Percentiles rank a stretch among this genome's conserved stretches.
Conservation (phyloP, 345 rosid species). For the Lepidium africanum region DNA sequence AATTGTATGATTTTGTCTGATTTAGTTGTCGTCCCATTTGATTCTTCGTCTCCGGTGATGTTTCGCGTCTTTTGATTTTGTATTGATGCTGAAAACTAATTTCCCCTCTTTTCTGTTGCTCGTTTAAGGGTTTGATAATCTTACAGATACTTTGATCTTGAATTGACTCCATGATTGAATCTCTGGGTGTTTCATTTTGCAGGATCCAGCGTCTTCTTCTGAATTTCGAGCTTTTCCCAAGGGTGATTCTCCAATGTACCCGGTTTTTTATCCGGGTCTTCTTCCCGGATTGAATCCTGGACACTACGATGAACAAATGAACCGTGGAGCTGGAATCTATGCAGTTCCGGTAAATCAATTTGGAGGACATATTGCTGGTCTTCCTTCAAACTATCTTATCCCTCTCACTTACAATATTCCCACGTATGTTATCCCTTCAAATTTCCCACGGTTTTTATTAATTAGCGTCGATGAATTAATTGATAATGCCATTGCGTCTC, state of each 20-base stretch:
- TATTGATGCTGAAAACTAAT: background rate
- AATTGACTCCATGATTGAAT: conserved; percentile 3
- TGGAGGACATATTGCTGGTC: conserved; percentile 52
- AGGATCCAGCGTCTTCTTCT: conserved; percentile 42
- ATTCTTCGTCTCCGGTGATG: background rate
- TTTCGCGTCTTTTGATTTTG: background rate
- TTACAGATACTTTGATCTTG: background rate
- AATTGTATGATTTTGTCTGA: background rate
- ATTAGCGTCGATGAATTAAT: background rate
- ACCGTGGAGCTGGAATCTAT: conserved; percentile 77
- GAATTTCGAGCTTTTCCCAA: conserved; percentile 31
- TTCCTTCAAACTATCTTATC: conserved; percentile 66
- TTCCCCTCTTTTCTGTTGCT: background rate
- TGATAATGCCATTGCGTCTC: background rate
- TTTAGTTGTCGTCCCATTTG: background rate
- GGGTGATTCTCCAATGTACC: conserved; percentile 55
- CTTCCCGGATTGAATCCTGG: conserved; percentile 34
- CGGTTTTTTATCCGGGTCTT: conserved; percentile 51
- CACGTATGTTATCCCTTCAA: conserved; percentile 47
- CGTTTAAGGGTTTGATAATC: background rate
- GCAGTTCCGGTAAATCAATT: conserved; percentile 70
- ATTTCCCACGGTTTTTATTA: background rate
- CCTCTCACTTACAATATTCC: conserved; percentile 88
- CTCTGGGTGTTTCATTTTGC: background rate
- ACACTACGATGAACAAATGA: conserved; percentile 56